Base-by-base conservation (phyloP, 306 rosid species). In the Rosa multiflora region DNA sequence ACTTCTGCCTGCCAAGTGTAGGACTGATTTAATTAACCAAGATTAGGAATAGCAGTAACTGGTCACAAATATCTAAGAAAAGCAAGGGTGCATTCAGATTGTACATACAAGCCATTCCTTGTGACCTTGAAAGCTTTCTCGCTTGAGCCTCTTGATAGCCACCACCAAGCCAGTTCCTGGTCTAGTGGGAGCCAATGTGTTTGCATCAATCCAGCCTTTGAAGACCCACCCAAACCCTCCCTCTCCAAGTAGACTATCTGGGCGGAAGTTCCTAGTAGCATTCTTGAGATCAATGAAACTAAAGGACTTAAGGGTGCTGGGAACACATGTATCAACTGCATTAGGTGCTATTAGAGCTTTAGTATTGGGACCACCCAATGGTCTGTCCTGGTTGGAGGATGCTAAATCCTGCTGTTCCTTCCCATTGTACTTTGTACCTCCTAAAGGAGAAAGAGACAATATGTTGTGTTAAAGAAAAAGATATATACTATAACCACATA, bases 61-160 rank as follows among this genome's bases (percentile, higher is more conserved):
- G 43, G 35, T 26, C 35, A 64, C n/a, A 64, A 11, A 5, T 13
- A 35, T 13, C 5, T 44, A 23, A 39, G 23, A 53, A 26, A 43
- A 62, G 20, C 56, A 68, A 62, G 62, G 15, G 40, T 79, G 51
- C 81, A 73, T 68, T 76, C 67, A 58, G 48, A 42, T 75, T 82
- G 68, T 51, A 87, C 98, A 14, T 86, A 94, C 97, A 70, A 95
- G 98, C 97, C 99, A 95, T 84, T 95, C 97, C 80, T 88, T 89
- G 92, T 95, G 97, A 40, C 99, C 97, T 84, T 92, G 97, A 86
- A 91, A 93, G 88, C 99, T 91, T 82, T 90, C 97, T 74, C 84
- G 91, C 80, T 92, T 95, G 83, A 95, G 99, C 53, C 78, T 86
- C 90, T 95, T 95, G 80, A 95, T 86, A 52, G 97, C 99, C 59